A percentile compares a stretch with the other conserved stretches of the same genome.
phyloP scores from a whole-genome alignment of 2,329 filamentous ascomycete species.

The Hymenoscyphus infarciens region DNA sequence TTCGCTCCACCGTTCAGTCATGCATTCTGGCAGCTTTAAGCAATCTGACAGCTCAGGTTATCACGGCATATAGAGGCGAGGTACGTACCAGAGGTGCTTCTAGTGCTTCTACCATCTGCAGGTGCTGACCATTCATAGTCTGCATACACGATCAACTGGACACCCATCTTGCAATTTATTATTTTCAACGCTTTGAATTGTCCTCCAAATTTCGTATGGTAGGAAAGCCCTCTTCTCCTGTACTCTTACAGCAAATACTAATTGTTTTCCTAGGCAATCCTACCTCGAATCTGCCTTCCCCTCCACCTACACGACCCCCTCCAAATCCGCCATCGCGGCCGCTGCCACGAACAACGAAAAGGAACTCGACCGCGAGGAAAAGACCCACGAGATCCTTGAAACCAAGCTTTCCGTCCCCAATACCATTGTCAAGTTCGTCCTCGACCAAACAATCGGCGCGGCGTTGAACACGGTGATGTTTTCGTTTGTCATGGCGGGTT shows the following conservation, averaged over 20 bases:
- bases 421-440: conserved; percentile 61
- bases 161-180: conserved; percentile 72
- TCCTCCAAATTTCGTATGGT: conserved; percentile 83
- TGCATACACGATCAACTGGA: conserved; percentile 59
- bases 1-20: conserved; percentile 61
- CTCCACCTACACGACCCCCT: conserved; percentile 49
- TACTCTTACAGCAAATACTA: conserved; percentile 10
- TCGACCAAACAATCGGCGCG: conserved; percentile 68
- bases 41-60: conserved; percentile 69
- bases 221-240: conserved; percentile 28
- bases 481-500: conserved; percentile 49
- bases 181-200: conserved; percentile 69
- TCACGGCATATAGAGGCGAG: conserved; percentile 58
- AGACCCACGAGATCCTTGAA: conserved; percentile 43
- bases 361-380: conserved; percentile 40
- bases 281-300: conserved; percentile 74
- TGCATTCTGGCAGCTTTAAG: conserved; percentile 62
- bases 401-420: conserved; percentile 58
- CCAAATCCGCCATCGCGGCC: conserved; percentile 39
- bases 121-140: conserved; percentile 40
- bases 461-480: conserved; percentile 63
- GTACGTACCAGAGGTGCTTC: conserved; percentile 45
- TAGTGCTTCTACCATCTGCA: not conserved
- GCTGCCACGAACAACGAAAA: conserved; percentile 43
- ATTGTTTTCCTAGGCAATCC: conserved; percentile 54